These are phyloP conservation scores for Saururus chinensis DNA, from an alignment of 164 flowering plant species.

Conservation along the genomic window DNA sequence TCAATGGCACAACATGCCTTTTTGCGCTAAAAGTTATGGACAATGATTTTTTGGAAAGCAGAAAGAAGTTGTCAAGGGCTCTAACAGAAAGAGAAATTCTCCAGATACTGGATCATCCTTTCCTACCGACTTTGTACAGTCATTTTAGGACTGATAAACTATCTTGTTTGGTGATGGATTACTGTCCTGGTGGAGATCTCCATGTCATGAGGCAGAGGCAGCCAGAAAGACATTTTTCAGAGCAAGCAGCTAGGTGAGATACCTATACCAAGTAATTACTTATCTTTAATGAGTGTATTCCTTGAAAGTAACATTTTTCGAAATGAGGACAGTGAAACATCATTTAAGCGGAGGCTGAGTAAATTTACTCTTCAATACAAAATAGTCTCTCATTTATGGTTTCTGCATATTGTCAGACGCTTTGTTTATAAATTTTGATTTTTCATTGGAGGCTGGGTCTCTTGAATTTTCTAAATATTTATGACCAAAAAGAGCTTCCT, in stretches of 20 bases:
- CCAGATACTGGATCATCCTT: slow-evolving; percentile 84
- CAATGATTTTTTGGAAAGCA: slow-evolving; percentile 47
- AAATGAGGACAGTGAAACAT: too few relatives aligned
- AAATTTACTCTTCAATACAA: neutral
- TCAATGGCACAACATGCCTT: slow-evolving; percentile 47
- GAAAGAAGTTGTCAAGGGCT: slow-evolving; percentile 58
- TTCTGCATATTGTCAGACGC: neutral
- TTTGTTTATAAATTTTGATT: neutral
- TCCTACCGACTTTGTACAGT: slow-evolving; percentile 75
- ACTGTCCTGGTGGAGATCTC: slow-evolving; percentile 87
- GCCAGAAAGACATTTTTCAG: slow-evolving; percentile 45
- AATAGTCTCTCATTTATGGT: neutral
- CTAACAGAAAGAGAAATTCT: slow-evolving; percentile 75
- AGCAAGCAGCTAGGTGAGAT: slow-evolving; percentile 65
- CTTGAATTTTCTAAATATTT: too few relatives aligned
- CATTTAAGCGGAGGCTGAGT: too few relatives aligned
- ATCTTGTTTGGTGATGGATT: slow-evolving; percentile 83
- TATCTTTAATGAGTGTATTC: neutral
- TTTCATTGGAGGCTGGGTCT: too few relatives aligned
- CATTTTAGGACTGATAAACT: slow-evolving; percentile 57
- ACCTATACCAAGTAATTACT: neutral
- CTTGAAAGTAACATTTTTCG: too few relatives aligned
- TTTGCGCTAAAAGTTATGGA: slow-evolving; percentile 89
- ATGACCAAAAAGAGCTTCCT: too few relatives aligned
- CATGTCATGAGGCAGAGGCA: slow-evolving; percentile 82